These are phyloP conservation scores for Grifola frondosa DNA, from an alignment of 1,284 basidiomycete genomes.

Conservation along the genomic window DNA sequence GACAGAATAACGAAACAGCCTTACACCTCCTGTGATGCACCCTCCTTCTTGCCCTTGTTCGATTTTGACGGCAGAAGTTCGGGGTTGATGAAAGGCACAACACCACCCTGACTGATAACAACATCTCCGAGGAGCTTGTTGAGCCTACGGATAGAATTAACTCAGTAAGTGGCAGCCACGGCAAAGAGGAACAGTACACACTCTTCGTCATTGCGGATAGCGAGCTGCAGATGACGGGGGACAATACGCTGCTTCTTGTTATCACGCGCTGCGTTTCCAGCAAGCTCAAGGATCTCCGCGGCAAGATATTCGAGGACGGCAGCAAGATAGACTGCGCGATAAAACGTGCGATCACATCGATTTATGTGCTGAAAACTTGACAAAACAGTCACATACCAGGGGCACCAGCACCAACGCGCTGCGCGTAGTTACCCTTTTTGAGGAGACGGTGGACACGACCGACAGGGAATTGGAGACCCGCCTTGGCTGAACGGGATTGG, in stretches of 20 bases:
- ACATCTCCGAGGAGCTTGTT: conserved; percentile 76
- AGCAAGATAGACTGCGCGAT: conserved; percentile 75
- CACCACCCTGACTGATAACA: conserved; percentile 84
- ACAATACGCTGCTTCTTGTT: conserved; percentile 83
- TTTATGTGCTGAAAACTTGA: conserved; percentile 1
- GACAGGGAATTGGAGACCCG: conserved; percentile 83
- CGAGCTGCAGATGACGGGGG: conserved; percentile 83
- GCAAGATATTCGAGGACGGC: conserved; percentile 84
- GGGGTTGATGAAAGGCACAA: conserved; percentile 66
- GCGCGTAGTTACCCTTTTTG: conserved; percentile 79
- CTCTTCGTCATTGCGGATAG: conserved; percentile 85
- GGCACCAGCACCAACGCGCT: conserved; percentile 69
- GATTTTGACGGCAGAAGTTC: conserved; percentile 72
- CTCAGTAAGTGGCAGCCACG: conserved; percentile 1
- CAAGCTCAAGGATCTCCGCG: conserved; percentile 87
- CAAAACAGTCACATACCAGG: conserved; percentile 51
- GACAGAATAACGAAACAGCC: not conserved
- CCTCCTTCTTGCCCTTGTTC: conserved; percentile 53
- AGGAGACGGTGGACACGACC: conserved; percentile 85
- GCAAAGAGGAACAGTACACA: conserved; percentile 30
- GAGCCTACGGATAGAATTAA: conserved; percentile 38
- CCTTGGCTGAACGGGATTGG: conserved; percentile 74
- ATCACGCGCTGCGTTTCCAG: conserved; percentile 78
- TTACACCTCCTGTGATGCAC: conserved; percentile 41
- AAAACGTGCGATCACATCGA: not conserved